A percentile compares a stretch with the other conserved stretches of the same genome.
Conservation (phyloP, 73 alveolate species). For the Symbiodinium natans region DNA sequence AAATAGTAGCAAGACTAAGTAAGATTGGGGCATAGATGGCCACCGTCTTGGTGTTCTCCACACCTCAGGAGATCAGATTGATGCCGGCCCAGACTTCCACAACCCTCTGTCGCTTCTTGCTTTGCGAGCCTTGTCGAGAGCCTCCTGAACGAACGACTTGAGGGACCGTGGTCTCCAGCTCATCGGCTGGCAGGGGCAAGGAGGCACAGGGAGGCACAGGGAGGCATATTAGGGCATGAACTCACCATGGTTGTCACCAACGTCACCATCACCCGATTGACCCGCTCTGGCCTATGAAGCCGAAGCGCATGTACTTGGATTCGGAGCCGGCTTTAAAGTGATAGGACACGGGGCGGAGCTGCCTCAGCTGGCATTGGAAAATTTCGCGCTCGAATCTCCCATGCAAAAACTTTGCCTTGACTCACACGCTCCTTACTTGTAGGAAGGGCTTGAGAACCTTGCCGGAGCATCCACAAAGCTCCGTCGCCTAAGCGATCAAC, state of each 20-base stretch:
- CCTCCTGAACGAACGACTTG: conserved; percentile 34
- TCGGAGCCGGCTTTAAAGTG: conserved; percentile 74
- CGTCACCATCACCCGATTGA: neutral
- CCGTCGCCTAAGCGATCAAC: conserved; percentile 46
- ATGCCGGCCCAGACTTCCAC: neutral
- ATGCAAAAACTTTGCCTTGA: neutral
- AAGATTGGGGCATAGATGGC: conserved; percentile 23
- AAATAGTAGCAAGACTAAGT: neutral
- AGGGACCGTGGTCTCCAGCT: conserved; percentile 92
- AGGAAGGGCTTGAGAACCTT: neutral
- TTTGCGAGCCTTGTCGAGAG: conserved; percentile 1
- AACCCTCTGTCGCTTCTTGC: neutral
- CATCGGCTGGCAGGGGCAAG: conserved; percentile 74
- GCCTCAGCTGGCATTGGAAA: neutral
- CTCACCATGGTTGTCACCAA: neutral
- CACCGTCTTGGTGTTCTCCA: conserved; percentile 45
- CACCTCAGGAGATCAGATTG: too few relatives aligned
- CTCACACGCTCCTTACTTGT: too few relatives aligned
- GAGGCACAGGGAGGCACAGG: too few relatives aligned
- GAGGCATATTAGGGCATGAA: neutral
- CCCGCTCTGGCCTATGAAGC: conserved; percentile 83
- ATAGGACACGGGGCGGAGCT: conserved; percentile 89
- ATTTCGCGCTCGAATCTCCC: neutral
- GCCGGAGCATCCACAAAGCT: conserved; percentile 91
- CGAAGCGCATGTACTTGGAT: conserved; percentile 94